Conservation (phyloP, 495 filamentous ascomycete genomes). For the Talaromyces trachyspermus region DNA sequence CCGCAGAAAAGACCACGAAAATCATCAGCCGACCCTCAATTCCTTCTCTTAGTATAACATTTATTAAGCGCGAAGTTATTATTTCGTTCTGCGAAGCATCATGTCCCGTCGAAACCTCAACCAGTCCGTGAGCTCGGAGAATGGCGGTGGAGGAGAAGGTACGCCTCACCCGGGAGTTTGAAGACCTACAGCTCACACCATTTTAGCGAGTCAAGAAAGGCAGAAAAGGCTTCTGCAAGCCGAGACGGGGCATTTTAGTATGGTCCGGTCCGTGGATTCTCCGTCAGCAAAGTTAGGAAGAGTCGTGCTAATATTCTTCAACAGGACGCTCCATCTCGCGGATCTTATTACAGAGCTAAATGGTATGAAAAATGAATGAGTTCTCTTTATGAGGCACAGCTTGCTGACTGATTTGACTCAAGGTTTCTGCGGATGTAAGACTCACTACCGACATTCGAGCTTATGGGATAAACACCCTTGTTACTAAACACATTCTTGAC, state of each 20-base stretch:
- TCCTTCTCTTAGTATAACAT: too few relatives aligned
- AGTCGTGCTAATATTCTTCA: conserved; percentile 13
- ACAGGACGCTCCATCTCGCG: conserved; percentile 81
- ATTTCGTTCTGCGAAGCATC: conserved; percentile 16
- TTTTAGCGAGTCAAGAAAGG: conserved; percentile 60
- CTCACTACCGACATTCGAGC: background rate
- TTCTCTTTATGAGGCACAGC: background rate
- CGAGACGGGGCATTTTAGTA: conserved; percentile 71
- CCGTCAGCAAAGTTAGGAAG: conserved; percentile 1
- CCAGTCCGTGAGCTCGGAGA: conserved; percentile 32
- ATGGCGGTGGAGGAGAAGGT: conserved; percentile 35
- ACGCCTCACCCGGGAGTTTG: conserved; percentile 15
- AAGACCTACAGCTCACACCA: conserved; percentile 15
- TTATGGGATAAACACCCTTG: background rate
- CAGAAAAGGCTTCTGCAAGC: conserved; percentile 75
- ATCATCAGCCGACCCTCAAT: background rate
- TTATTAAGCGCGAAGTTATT: too few relatives aligned
- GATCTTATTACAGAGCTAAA: conserved; percentile 95
- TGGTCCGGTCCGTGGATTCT: conserved; percentile 49
- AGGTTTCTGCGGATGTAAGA: conserved; percentile 51
- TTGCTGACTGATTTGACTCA: conserved; percentile 4
- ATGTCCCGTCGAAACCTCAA: conserved; percentile 42
- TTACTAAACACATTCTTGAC: conserved; percentile 21
- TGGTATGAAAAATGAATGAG: conserved; percentile 43
- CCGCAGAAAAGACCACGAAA: too few relatives aligned